Conservation (phyloP, 106 monocot genomes). For the Dendrobium officinale region DNA sequence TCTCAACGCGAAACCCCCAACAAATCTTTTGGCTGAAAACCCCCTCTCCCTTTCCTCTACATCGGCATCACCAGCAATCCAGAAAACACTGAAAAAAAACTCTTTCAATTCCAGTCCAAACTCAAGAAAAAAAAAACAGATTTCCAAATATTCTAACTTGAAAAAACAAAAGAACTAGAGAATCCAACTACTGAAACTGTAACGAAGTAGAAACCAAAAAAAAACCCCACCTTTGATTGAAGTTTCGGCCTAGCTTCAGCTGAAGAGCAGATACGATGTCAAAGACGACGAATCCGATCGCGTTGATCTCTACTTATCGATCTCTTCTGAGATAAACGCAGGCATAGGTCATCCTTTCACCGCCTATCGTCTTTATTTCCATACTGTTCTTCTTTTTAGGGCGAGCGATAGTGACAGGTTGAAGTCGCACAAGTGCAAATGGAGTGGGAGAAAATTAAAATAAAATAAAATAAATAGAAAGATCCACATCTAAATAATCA, state of each 20-base stretch:
- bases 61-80: not conserved
- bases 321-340: not conserved
- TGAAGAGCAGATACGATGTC: not conserved
- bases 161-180: not conserved
- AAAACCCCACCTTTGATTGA: slow-evolving; percentile 1
- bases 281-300: not conserved
- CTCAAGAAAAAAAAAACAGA: not conserved
- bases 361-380: not conserved
- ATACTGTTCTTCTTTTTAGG: not conserved
- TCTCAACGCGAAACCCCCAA: not conserved
- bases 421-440: slow-evolving; percentile 4
- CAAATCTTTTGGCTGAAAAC: not conserved
- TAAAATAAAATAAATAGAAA: not conserved
- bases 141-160: not conserved
- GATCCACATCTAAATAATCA: not conserved
- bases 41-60: not conserved
- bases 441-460: not conserved
- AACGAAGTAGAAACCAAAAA: not conserved
- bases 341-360: not conserved
- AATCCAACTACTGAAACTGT: not conserved
- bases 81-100: too few species aligned
- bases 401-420: not conserved
- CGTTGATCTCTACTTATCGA: not conserved
- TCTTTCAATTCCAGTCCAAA: too few species aligned
- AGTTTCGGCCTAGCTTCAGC: not conserved